These are phyloP conservation scores for Volvariella volvacea DNA, from an alignment of 1,284 basidiomycete genomes.

Conservation along the genomic window DNA sequence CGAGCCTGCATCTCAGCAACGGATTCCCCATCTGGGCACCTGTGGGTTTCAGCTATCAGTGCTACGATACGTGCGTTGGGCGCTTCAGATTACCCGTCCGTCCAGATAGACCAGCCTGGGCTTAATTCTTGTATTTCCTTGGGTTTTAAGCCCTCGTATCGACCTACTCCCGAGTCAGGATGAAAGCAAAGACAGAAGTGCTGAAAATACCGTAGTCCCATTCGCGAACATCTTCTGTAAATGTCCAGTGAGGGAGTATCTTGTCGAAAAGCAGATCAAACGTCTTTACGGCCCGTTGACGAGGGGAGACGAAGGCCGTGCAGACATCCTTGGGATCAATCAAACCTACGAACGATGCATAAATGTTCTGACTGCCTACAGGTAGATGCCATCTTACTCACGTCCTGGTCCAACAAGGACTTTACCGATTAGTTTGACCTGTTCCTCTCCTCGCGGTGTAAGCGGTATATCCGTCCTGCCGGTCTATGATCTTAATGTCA, in stretches of 20 bases:
- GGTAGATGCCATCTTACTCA: constrained; percentile 38
- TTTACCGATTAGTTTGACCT: constrained; percentile 61
- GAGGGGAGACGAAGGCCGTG: constrained; percentile 77
- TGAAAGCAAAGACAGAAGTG: background rate
- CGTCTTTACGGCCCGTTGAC: constrained; percentile 77
- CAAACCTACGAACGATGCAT: constrained; percentile 41
- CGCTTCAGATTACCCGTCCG: constrained; percentile 54
- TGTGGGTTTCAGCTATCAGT: constrained; percentile 17
- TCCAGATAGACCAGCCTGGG: constrained; percentile 77
- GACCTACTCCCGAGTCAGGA: constrained; percentile 30
- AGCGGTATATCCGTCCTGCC: constrained; percentile 85
- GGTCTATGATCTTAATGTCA: constrained; percentile 46
- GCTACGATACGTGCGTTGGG: background rate
- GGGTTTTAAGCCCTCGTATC: constrained; percentile 79
- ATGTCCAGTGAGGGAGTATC: constrained; percentile 42
- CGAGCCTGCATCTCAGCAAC: constrained; percentile 72
- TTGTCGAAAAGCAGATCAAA: constrained; percentile 72
- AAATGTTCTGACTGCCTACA: constrained; percentile 1
- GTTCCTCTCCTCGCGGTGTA: constrained; percentile 72
- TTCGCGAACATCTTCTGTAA: constrained; percentile 67
- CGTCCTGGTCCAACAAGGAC: constrained; percentile 72
- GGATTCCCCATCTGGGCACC: constrained; percentile 85
- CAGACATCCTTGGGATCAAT: constrained; percentile 80
- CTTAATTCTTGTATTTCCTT: constrained; percentile 67
- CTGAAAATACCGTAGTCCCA: constrained; percentile 74